Base-by-base conservation (phyloP, 169 alveolate genomes). In the Cryptosporidium parvum region DNA sequence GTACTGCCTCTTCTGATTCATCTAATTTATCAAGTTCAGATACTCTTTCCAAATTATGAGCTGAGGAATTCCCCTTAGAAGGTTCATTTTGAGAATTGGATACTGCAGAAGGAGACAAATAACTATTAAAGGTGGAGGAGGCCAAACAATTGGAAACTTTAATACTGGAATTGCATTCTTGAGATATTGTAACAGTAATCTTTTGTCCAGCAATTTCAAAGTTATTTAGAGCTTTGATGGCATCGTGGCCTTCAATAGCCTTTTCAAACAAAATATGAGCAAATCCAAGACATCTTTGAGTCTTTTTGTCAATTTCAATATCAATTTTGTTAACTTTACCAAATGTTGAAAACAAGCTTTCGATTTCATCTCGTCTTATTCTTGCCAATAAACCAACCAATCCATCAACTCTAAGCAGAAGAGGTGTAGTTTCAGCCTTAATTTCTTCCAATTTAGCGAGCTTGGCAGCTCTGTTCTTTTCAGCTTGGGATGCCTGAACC, bases 401-500 rank as follows among this genome's bases (percentile, higher is more conserved):
- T 21, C 99, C 98, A 37, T 98, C 98, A 21, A 98, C 97, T 84
- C 93, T 96, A 39, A 98, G 93, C 87, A 94, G 86, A 86, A 94
- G 91, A 39, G 98, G 98, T n/a, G 93, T 95, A 92, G 94, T 96
- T 45, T 94, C 95, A 18, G 96, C 98, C 86, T 95, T 96, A 85
- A 95, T 93, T 85, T 93, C 94, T 62, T 68, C 95, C 91, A 85
- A 91, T 92, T 96, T 97, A 26, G 97, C 97, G 0, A 99, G 99
- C 48, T 95, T 94, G 8, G 99, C 99, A 42, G 99, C 98, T 70
- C 99, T 93, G 93, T 98, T 98, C 93, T 97, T 98, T 92, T 98
- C 99, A 2, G 99, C 99, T 94, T 97, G 98, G 33, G 99, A 97
- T 23, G 99, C 96, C 86, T 97, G 97, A 37, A 98, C 97, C 35